These are phyloP conservation scores for Hypomyces rosellus DNA, from an alignment of 2,329 filamentous ascomycete genomes.

Conservation along the genomic window DNA sequence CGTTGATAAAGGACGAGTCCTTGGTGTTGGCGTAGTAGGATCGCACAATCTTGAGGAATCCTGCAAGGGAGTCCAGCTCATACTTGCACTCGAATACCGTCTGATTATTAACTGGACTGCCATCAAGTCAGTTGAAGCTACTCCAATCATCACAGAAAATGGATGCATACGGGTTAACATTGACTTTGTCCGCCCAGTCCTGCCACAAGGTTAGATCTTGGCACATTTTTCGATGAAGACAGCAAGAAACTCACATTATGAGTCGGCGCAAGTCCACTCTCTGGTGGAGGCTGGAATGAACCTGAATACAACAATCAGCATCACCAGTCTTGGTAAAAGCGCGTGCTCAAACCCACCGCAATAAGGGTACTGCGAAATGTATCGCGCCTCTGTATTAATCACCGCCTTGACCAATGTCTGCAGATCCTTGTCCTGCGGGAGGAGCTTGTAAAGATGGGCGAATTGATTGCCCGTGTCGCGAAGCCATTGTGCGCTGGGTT, in stretches of 20 bases:
- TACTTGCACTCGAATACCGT: conserved; percentile 42
- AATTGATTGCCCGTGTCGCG: conserved; percentile 75
- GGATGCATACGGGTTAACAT: conserved; percentile 19
- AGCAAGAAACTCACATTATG: conserved; percentile 15
- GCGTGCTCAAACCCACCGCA: conserved; percentile 39
- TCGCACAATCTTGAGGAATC: conserved; percentile 74
- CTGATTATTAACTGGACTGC: conserved; percentile 20
- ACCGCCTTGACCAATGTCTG: conserved; percentile 63
- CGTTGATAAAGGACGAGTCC: conserved; percentile 58
- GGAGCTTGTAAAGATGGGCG: conserved; percentile 58
- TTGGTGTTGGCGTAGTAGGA: conserved; percentile 68
- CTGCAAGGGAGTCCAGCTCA: conserved; percentile 80
- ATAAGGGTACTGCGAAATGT: conserved; percentile 65
- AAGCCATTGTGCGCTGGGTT: conserved; percentile 52
- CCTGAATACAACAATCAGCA: conserved; percentile 38
- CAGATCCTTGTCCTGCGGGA: conserved; percentile 51
- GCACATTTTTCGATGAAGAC: not conserved
- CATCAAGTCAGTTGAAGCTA: not conserved
- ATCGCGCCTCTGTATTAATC: conserved; percentile 65
- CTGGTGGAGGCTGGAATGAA: conserved; percentile 78
- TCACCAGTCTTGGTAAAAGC: not conserved
- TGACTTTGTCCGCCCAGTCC: conserved; percentile 18
- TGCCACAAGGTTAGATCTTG: not conserved
- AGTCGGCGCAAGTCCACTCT: conserved; percentile 46
- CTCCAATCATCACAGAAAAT: too few species aligned